A percentile compares a stretch with the other conserved stretches of the same genome.
These are phyloP conservation scores for Straminergon stramineum DNA, from an alignment of 225 moss, liverwort and hornwort genomes.

Conservation along the genomic window DNA sequence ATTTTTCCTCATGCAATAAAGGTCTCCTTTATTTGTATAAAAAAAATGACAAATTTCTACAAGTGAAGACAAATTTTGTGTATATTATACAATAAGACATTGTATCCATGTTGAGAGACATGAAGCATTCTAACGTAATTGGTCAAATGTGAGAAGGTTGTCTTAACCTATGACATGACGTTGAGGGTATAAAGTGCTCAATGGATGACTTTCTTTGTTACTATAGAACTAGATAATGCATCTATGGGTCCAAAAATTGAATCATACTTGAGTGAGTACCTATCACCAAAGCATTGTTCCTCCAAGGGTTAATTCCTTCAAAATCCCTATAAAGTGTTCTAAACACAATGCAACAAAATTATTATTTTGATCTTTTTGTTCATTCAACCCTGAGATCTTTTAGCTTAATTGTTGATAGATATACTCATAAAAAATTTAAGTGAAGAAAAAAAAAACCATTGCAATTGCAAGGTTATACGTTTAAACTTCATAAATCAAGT, in stretches of 20 bases:
- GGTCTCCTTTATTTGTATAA: too few species aligned
- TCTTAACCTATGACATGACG: rapidly evolving
- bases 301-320: rapidly evolving
- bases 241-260: background rate
- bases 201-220: background rate
- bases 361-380: background rate
- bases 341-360: background rate
- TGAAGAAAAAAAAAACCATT: background rate
- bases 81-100: too few species aligned
- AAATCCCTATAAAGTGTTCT: rapidly evolving
- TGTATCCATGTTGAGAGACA: too few species aligned
- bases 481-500: background rate
- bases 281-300: rapidly evolving
- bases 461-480: rapidly evolving
- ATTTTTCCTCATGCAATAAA: too few species aligned
- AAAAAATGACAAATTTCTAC: too few species aligned
- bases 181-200: background rate
- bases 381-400: background rate
- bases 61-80: background rate
- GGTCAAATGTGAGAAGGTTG: background rate
- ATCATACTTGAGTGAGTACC: background rate
- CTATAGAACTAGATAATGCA: rapidly evolving
- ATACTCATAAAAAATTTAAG: too few species aligned
- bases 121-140: rapidly evolving
- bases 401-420: background rate